Base-by-base conservation (phyloP, 352 stramenopile species). In the Phytophthora capsici region DNA sequence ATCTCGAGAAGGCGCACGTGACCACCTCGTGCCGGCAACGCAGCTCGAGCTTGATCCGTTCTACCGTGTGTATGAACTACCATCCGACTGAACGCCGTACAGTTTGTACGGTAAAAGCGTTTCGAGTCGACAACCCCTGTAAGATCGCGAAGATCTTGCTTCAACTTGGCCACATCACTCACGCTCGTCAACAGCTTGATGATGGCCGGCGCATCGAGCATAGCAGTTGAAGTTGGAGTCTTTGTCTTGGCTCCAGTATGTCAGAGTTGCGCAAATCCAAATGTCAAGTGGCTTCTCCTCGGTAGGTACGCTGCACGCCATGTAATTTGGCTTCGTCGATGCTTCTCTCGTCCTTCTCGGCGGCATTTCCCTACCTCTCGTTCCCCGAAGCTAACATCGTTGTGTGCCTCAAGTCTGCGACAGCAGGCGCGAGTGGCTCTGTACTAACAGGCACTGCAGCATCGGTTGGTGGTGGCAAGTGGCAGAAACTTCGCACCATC, bases 11-110 rank as follows among this genome's bases (percentile, higher is more conserved):
- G 67, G 58, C 4, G 49, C 53, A 4, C 55, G 61, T 12, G 71
- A 80, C 37, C 57, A 82, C 23, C 60, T 78, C 12, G 40, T 75
- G 5, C 65, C 65, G 13, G 44, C 58, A 4, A 38, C 62, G 25
- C 62, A 79, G 46, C 71, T 88, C 8, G 78, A 85, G 37, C 60
- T 74, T 10, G 78, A 88, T 43, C 64, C 78, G 22, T 84, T 81
- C 54, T 84, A 82, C 53, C 51, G 16, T 19, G 44, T 47, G 25
- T 63, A 57, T 17, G 57, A 43, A 9, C 10, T 57, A 38, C 37
- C n/a, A 5, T 41, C 49, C 36, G 62, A 60, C 38, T 65, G 44
- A 47, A 25, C 30, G 40, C 41, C 36, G 17, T 41, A 7, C 16
- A 41, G 14, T 41, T 41, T 30, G 44, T 32, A 32, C 41, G 13